Conservation (phyloP, 2,329 filamentous ascomycete genomes). For the Neoscytalidium dimidiatum region DNA sequence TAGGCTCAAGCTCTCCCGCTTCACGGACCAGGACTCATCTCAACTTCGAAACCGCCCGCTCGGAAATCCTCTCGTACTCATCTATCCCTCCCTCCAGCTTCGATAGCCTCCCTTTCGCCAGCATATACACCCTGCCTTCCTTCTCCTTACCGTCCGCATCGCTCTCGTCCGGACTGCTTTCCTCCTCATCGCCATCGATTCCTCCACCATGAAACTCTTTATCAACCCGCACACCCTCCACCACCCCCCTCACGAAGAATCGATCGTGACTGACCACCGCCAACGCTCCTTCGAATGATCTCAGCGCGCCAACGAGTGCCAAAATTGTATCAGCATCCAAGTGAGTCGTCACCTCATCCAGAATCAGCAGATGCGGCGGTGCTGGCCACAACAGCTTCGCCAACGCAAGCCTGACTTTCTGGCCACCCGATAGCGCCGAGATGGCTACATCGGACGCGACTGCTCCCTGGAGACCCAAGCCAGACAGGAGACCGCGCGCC, state of each 20-base stretch:
- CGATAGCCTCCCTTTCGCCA: slow-evolving; percentile 36
- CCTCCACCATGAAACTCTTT: slow-evolving; percentile 60
- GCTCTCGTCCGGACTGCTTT: slow-evolving; percentile 48
- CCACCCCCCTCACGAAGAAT: slow-evolving; percentile 73
- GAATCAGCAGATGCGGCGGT: slow-evolving; percentile 70
- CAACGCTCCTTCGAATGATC: slow-evolving; percentile 71
- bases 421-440: slow-evolving; percentile 74
- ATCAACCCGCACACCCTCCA: slow-evolving; percentile 53
- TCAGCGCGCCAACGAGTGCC: slow-evolving; percentile 67
- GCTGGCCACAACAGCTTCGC: slow-evolving; percentile 66
- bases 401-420: slow-evolving; percentile 65
- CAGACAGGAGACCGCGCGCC: slow-evolving; percentile 65
- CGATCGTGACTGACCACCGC: slow-evolving; percentile 80
- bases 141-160: slow-evolving; percentile 51
- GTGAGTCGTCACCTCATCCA: slow-evolving; percentile 84
- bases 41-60: slow-evolving; percentile 31
- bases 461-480: slow-evolving; percentile 70
- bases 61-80: slow-evolving; percentile 40
- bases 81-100: slow-evolving; percentile 40
- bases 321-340: slow-evolving; percentile 80
- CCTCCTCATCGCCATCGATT: slow-evolving; percentile 58
- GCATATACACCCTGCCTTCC: slow-evolving; percentile 38
- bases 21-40: background rate
- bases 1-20: no score
- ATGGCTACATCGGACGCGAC: slow-evolving; percentile 74